Evolutionary conservation across 1,284 basidiomycete species (phyloP).

Genomic region (Mixia osmundae): DNA sequence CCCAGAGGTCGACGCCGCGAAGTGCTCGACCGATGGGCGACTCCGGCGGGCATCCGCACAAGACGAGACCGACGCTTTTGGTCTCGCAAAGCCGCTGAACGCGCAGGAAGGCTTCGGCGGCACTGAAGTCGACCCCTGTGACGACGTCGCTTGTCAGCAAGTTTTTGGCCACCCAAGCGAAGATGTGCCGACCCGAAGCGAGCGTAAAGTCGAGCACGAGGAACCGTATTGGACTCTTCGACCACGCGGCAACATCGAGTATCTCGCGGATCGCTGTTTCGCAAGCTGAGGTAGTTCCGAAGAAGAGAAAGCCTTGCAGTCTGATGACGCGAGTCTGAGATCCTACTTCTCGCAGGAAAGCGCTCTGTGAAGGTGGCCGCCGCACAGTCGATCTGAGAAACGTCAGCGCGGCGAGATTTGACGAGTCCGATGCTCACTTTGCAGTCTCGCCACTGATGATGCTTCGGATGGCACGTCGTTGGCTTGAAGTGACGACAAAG

Average conservation of each 20-base stretch:
- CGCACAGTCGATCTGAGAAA: slow-evolving; percentile 67
- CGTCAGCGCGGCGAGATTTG: slow-evolving; percentile 23
- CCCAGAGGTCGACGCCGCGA: slow-evolving; percentile 48
- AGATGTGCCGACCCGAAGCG: slow-evolving; percentile 32
- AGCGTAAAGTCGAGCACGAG: slow-evolving; percentile 63
- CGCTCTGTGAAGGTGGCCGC: slow-evolving; percentile 61
- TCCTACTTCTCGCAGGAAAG: slow-evolving; percentile 72
- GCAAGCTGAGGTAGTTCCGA: slow-evolving; percentile 32
- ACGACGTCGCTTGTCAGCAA: no score
- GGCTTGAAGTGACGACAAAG: slow-evolving; percentile 85
- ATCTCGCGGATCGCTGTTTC: slow-evolving; percentile 37
- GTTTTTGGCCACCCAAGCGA: no score
- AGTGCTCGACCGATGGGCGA: slow-evolving; percentile 45
- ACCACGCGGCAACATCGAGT: slow-evolving; percentile 50
- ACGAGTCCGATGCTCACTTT: neutral
- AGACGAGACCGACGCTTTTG: slow-evolving; percentile 57
- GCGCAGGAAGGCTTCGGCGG: slow-evolving; percentile 82
- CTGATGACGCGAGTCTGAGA: slow-evolving; percentile 75
- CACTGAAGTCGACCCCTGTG: slow-evolving; percentile 61
- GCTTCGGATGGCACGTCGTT: slow-evolving; percentile 53
- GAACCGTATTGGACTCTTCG: slow-evolving; percentile 62
- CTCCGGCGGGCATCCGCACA: slow-evolving; percentile 48
- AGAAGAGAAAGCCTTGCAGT: slow-evolving; percentile 85
- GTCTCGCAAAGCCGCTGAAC: slow-evolving; percentile 58
- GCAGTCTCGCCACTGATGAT: slow-evolving; percentile 14